A percentile compares a stretch with the other conserved stretches of the same genome.
These are phyloP conservation scores for Phylloporus gajari DNA, from an alignment of 1,284 basidiomycete species.

Conservation along the genomic window DNA sequence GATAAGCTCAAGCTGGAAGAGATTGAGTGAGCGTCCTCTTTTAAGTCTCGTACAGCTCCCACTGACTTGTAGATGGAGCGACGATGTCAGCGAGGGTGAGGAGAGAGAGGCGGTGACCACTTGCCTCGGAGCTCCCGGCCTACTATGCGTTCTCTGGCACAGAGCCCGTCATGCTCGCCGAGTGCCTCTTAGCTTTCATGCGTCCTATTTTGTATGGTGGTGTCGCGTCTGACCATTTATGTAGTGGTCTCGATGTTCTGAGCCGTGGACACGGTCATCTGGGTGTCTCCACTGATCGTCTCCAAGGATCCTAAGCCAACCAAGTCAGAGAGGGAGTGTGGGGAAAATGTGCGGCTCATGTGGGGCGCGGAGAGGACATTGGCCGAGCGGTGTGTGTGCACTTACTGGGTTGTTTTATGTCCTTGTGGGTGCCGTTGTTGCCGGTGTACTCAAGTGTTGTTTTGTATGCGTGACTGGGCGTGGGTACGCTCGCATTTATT, in stretches of 20 bases:
- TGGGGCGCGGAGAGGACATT: slow-evolving; percentile 47
- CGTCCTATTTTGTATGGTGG: not conserved
- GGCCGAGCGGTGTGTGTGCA: slow-evolving; percentile 50
- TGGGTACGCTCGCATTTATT: not conserved
- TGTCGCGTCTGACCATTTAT: not conserved
- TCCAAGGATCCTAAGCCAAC: slow-evolving; percentile 34
- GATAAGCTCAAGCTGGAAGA: slow-evolving; percentile 84
- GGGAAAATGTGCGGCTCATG: not conserved
- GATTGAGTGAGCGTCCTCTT: slow-evolving; percentile 74
- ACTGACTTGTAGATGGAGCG: too few relatives aligned
- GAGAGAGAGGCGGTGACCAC: too few relatives aligned
- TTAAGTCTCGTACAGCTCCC: not conserved
- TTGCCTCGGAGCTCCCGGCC: slow-evolving; percentile 19
- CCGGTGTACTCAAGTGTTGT: not conserved
- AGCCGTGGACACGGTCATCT: slow-evolving; percentile 58
- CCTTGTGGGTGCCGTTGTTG: slow-evolving; percentile 28
- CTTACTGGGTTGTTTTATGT: slow-evolving; percentile 34
- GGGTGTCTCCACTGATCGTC: slow-evolving; percentile 49
- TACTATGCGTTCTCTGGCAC: slow-evolving; percentile 27
- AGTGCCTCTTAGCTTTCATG: slow-evolving; percentile 45
- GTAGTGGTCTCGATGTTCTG: slow-evolving; percentile 62
- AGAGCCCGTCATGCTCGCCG: slow-evolving; percentile 41
- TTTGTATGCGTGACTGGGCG: not conserved
- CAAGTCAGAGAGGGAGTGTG: slow-evolving; percentile 49
- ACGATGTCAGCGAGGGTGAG: too few relatives aligned